These are phyloP conservation scores for Sporothrix schenckii DNA, from an alignment of 2,329 filamentous ascomycete genomes.

Conservation along the genomic window DNA sequence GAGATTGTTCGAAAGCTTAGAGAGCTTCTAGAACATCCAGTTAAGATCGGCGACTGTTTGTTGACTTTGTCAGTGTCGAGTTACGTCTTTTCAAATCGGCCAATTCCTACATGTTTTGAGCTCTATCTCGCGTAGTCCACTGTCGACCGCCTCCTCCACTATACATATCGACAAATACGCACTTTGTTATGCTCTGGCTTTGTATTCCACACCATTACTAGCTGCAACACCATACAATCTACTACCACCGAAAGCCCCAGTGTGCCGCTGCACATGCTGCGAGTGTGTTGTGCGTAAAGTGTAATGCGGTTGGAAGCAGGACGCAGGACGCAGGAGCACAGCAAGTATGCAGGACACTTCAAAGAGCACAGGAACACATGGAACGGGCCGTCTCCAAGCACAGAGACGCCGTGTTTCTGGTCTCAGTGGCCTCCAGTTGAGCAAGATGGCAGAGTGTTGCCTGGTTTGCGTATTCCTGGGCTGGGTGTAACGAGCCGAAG, in stretches of 20 bases:
- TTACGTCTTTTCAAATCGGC: background rate
- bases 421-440: background rate
- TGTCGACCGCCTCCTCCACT: constrained; percentile 6
- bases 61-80: background rate
- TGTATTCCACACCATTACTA: constrained; percentile 4
- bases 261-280: background rate
- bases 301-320: background rate
- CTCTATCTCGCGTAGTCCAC: background rate
- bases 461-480: background rate
- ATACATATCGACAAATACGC: background rate
- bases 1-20: too few relatives aligned
- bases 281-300: background rate
- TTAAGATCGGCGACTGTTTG: background rate
- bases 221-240: background rate
- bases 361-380: background rate
- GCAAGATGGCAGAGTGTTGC: background rate
- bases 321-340: background rate
- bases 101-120: background rate
- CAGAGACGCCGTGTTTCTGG: constrained; percentile 18
- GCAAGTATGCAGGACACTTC: background rate
- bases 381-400: constrained; percentile 7
- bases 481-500: constrained; percentile 8
- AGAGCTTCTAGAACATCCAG: background rate
- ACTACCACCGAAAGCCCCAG: constrained; percentile 1
- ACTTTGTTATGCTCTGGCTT: background rate